Percentiles rank a stretch among this genome's conserved stretches.
Conservation (phyloP, 768 basidiomycete species). For the Pulveroboletus frians region DNA sequence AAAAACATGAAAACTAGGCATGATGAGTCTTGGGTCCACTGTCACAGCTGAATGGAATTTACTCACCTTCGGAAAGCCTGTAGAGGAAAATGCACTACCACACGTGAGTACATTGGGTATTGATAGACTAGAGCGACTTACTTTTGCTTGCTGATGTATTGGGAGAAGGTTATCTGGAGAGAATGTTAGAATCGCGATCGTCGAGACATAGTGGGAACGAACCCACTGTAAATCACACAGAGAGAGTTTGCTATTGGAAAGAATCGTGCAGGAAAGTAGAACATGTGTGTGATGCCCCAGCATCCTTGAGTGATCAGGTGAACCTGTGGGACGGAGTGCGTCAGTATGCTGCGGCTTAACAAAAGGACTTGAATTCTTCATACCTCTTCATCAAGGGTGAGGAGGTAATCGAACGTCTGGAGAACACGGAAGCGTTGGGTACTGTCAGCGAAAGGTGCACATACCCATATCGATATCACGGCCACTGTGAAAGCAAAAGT, state of each 20-base stretch:
- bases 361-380: not conserved
- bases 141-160: not conserved
- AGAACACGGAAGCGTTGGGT: not conserved
- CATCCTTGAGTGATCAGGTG: not conserved
- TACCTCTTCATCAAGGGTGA: slow-evolving; percentile 11
- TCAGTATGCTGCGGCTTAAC: not conserved
- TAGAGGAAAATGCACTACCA: slow-evolving; percentile 7
- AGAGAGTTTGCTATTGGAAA: slow-evolving; percentile 3
- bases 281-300: slow-evolving; percentile 10
- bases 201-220: not conserved
- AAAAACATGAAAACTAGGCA: not conserved
- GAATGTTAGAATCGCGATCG: not conserved
- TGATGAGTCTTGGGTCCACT: not conserved
- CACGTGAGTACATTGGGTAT: not conserved
- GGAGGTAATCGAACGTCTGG: slow-evolving; percentile 9
- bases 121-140: not conserved
- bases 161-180: not conserved
- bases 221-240: slow-evolving; percentile 7
- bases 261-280: slow-evolving; percentile 10
- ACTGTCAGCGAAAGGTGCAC: not conserved
- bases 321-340: not conserved
- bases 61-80: slow-evolving; percentile 6
- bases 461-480: slow-evolving; percentile 10
- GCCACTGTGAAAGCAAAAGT: not conserved
- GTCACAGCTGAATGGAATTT: not conserved